Base-by-base conservation (phyloP, 495 filamentous ascomycete genomes). In the Glarea lozoyensis region DNA sequence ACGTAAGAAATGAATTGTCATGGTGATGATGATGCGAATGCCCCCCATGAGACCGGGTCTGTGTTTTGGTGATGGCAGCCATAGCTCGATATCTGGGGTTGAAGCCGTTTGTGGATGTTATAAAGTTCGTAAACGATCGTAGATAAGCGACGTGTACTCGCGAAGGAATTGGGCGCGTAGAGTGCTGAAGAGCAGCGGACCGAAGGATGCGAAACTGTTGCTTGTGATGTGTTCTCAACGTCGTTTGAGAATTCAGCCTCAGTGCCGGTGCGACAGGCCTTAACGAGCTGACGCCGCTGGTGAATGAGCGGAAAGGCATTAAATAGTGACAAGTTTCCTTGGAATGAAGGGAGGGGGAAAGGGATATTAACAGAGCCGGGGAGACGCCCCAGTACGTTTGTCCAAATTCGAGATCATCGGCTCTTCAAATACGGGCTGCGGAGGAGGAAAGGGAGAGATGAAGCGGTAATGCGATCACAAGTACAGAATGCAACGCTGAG, bases 1-100 rank as follows among this genome's bases (percentile, higher is more conserved):
- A 94, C 3, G 79, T 86, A 20, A 98, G 73, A 61, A 90, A 96
- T 21, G 80, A 78, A 69, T 89, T 95, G 65, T 92, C 86, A 59
- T 86, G 80, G 53, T 84, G 79, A 53, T 88, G 84, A 61, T 85
- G 79, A 59, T 85, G 79, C 47, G 73, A 70, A 46, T 76, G 66
- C 24, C 54, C 59, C 37, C 65, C 59, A 48, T 73, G 72, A 10
- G 60, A 63, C 45, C 79, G 78, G 42, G 51, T 57, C 48, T 76
- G 72, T 27, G 61, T 61, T 43, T 73, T 64, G 11, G 62, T 63
- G 36, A 51, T 23, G 10, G 50, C 41, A 16, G 62, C 57, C 54
- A 55, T 63, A 43, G 53, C 20, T 27, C 48, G 48, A 15, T 31
- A 21, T 37, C 45, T 31, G 19, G 42, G 40, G 29, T 40, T 34